A percentile compares a stretch with the other conserved stretches of the same genome.
Evolutionary conservation across 78 protist genomes (phyloP).

Genomic region (Planoprotostelium fungivorum): DNA sequence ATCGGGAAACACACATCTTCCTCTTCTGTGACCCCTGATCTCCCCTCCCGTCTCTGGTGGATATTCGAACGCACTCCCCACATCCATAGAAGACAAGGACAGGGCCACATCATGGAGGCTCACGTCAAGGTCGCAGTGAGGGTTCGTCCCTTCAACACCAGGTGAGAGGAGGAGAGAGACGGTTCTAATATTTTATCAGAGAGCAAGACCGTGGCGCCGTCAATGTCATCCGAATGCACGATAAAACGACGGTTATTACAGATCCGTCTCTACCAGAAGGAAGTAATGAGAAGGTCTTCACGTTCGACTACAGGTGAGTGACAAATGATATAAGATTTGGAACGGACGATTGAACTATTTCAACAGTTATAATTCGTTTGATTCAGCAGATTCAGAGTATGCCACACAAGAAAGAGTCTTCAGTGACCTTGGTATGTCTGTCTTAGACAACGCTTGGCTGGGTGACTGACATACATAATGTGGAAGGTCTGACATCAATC

Average conservation of each 20-base stretch:
- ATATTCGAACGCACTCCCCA: too few species aligned
- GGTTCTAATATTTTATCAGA: neutral
- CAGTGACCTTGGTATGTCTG: constrained; percentile 43
- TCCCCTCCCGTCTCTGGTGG: too few species aligned
- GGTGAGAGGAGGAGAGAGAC: constrained; percentile 9
- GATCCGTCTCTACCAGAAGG: neutral
- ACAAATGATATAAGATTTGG: neutral
- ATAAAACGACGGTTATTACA: neutral
- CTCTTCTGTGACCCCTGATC: too few species aligned
- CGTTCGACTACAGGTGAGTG: neutral
- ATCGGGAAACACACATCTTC: too few species aligned
- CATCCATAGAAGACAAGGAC: too few species aligned
- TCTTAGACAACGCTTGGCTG: constrained; percentile 55
- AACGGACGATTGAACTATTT: neutral
- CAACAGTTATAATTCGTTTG: constrained; percentile 46
- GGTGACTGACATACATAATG: neutral
- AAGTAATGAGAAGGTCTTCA: neutral
- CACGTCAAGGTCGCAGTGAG: constrained; percentile 55
- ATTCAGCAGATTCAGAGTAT: constrained; percentile 28
- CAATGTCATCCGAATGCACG: neutral
- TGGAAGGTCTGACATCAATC: neutral
- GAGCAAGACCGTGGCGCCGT: neutral
- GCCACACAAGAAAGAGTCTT: constrained; percentile 51
- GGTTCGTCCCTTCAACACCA: constrained; percentile 56
- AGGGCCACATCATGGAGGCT: too few species aligned